Base-by-base conservation (phyloP, 208 protist species). In the Wallacemonas rigidus region DNA sequence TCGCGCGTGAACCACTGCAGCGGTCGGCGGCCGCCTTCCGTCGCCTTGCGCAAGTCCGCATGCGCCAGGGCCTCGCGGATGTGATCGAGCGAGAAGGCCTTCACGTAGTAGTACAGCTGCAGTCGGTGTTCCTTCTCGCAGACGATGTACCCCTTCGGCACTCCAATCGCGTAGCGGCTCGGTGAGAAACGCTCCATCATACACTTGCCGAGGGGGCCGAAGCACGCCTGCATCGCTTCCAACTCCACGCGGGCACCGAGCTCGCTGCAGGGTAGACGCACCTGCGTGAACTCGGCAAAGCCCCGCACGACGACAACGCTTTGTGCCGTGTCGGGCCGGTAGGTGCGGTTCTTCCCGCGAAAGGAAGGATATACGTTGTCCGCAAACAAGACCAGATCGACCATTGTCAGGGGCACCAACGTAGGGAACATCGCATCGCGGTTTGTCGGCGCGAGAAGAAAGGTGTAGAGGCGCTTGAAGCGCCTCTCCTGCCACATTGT, bases 161-260 rank as follows among this genome's bases (percentile, higher is more conserved):
- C 64, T 56, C 79, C 79, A 5, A 79, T 61, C 39, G 67, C 74
- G 65, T 83, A 79, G 12, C 72, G 68, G 1, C 44, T 38, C 1
- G 60, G 47, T 5, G 65, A 48, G 6, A 45, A 54, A 39, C 57
- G 43, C 6, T 79, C 47, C 6, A 80, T 53, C 35, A 83, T 35
- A 40, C 17, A 58, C 50, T 79, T 71, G 26, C 79, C 79, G 1
- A 83, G 40, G 2, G 60, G 17, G 15, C 65, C 50, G 55, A 83
- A 79, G 60, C 74, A 79, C 7, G 57, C 26, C 55, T 83, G 79
- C 35, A 83, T 57, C 65, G 74, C 70, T 45, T 77, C 79, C 44
- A 83, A 57, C 70, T 83, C 79, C 7, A 83, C 67, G 2, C 79
- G 69, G 12, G 79, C 79, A 0, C 74, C 79, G 6, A 83, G 56